Evolutionary conservation across 345 rosid genomes (phyloP).

Genomic region (Triadica sebifera): DNA sequence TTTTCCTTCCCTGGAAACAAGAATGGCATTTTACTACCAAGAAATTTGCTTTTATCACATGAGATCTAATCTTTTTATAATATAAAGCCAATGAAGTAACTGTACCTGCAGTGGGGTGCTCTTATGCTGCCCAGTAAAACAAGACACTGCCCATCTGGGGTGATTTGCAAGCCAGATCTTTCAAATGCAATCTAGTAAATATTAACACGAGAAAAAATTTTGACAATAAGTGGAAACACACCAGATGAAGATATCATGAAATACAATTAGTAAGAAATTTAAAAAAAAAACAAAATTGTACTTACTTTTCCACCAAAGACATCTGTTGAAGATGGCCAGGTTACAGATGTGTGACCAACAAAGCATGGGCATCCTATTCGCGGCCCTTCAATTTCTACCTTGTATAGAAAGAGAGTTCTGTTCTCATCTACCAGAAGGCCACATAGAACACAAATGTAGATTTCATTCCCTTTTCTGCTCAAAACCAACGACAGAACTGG

Average conservation of each 20-base stretch:
- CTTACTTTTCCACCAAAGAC: slow-evolving; percentile 45
- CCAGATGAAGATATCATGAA: slow-evolving; percentile 10
- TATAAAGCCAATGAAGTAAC: slow-evolving; percentile 14
- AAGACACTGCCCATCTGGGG: slow-evolving; percentile 70
- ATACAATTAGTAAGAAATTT: slow-evolving; percentile 2
- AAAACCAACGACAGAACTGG: slow-evolving; percentile 57
- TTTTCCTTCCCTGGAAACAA: slow-evolving; percentile 55
- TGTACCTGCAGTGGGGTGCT: slow-evolving; percentile 85
- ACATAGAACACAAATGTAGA: slow-evolving; percentile 60
- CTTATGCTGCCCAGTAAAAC: slow-evolving; percentile 56
- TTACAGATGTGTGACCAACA: slow-evolving; percentile 58
- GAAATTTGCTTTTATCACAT: slow-evolving; percentile 2
- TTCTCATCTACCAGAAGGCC: slow-evolving; percentile 40
- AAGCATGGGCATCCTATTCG: slow-evolving; percentile 63
- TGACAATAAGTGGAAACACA: slow-evolving; percentile 3
- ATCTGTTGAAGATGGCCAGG: slow-evolving; percentile 45
- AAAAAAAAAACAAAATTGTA: slow-evolving; percentile 2
- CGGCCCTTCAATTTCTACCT: slow-evolving; percentile 46
- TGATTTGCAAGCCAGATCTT: slow-evolving; percentile 52
- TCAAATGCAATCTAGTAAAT: slow-evolving; percentile 54
- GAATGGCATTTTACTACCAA: slow-evolving; percentile 13
- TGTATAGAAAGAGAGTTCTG: slow-evolving; percentile 63
- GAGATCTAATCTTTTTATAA: background rate
- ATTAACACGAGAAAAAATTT: slow-evolving; percentile 8
- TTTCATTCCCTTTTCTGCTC: slow-evolving; percentile 47